phyloP scores from a whole-genome alignment of 2,329 filamentous ascomycete genomes.

The Ophiostoma tasmaniense region DNA sequence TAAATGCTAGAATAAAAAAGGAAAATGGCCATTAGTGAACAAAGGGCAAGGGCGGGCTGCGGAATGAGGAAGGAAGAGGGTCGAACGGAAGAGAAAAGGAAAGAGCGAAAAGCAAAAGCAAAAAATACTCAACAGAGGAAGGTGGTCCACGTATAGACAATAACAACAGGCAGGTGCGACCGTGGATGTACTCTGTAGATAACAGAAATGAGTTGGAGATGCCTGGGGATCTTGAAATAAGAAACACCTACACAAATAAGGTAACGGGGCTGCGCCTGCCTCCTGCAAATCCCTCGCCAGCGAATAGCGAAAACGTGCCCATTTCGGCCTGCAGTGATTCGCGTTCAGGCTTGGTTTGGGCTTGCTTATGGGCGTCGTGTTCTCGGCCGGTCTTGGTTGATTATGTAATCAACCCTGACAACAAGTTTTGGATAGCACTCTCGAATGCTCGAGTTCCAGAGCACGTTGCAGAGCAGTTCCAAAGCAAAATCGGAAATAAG shows the following conservation, averaged over 20 bases:
- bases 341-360: background rate
- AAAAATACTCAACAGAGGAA: background rate
- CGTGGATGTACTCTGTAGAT: background rate
- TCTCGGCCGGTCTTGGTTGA: background rate
- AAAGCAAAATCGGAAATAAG: too few species aligned
- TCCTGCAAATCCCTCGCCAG: background rate
- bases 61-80: background rate
- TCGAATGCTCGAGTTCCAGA: too few species aligned
- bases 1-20: slow-evolving; percentile 2
- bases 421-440: background rate
- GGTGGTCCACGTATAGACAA: background rate
- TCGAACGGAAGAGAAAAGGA: background rate
- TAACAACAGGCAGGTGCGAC: background rate
- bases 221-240: background rate
- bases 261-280: background rate
- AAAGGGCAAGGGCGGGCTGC: background rate
- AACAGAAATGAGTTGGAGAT: background rate
- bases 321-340: slow-evolving; percentile 2
- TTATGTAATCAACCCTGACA: background rate
- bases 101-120: too few species aligned
- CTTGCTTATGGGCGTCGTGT: too few species aligned
- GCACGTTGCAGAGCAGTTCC: too few species aligned
- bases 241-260: too few species aligned
- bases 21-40: background rate
- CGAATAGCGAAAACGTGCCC: slow-evolving; percentile 3